Evolutionary conservation across 2,329 filamentous ascomycete species (phyloP).

Genomic region (Achaetomium macrosporum): DNA sequence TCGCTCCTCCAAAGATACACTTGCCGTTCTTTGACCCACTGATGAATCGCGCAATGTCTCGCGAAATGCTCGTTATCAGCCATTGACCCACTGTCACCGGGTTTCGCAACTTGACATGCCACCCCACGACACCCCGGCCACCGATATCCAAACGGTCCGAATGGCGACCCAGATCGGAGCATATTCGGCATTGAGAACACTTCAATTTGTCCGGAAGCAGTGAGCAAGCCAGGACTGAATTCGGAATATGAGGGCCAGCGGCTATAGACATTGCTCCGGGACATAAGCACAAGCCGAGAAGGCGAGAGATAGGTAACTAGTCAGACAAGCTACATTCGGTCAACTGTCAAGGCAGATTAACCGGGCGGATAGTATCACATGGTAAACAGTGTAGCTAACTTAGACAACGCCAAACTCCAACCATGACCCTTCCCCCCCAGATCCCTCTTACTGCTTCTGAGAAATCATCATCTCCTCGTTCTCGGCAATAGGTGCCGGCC

Average conservation of each 20-base stretch:
- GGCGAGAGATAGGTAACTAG: neutral
- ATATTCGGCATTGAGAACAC: neutral
- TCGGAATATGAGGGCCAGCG: too few species aligned
- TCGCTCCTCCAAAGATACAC: too few species aligned
- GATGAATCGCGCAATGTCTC: too few species aligned
- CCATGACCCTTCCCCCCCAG: neutral
- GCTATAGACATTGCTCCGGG: too few species aligned
- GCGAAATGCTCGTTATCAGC: too few species aligned
- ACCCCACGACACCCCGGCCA: neutral
- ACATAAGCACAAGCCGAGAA: neutral
- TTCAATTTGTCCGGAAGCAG: too few species aligned
- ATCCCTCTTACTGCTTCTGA: slow-evolving; percentile 25
- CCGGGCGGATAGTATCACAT: neutral
- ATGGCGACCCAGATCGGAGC: neutral
- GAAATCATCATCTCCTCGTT: slow-evolving; percentile 29
- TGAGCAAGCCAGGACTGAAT: too few species aligned
- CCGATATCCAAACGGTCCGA: neutral
- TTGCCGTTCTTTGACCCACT: too few species aligned
- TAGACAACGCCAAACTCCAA: slow-evolving; percentile 10
- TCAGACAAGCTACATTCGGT: neutral
- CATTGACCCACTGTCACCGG: too few species aligned
- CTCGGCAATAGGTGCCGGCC: slow-evolving; percentile 24
- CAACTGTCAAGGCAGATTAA: neutral
- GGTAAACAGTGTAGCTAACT: neutral
- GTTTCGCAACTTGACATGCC: too few species aligned